Evolutionary conservation across 257 asterid genomes (phyloP).

Genomic region (Gentiana straminea): DNA sequence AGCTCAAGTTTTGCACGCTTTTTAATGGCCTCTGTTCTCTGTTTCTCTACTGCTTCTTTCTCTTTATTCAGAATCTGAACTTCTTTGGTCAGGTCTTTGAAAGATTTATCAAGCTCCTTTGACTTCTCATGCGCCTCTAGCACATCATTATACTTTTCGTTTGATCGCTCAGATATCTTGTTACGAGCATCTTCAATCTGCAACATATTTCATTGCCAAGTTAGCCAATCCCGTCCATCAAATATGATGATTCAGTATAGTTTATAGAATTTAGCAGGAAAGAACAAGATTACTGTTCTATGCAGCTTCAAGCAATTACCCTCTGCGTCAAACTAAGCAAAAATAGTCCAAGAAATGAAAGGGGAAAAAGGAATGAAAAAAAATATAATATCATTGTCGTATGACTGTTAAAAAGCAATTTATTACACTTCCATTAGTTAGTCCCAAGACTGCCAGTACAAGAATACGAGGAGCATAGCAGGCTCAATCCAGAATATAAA

Average conservation of each 20-base stretch:
- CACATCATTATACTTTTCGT: conserved; percentile 56
- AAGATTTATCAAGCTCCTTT: conserved; percentile 69
- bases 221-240: background rate
- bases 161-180: conserved; percentile 58
- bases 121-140: conserved; percentile 70
- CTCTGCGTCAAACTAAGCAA: too few relatives aligned
- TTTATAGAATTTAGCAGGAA: background rate
- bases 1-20: conserved; percentile 89
- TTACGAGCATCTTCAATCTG: conserved; percentile 83
- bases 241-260: background rate
- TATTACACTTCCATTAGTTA: too few relatives aligned
- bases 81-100: conserved; percentile 73
- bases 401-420: too few relatives aligned
- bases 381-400: too few relatives aligned
- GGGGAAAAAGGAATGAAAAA: too few relatives aligned
- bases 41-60: conserved; percentile 83
- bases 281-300: too few relatives aligned
- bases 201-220: conserved; percentile 4
- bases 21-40: conserved; percentile 68
- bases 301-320: too few relatives aligned
- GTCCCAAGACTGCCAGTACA: background rate
- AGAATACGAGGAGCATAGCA: background rate
- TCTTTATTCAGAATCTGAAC: conserved; percentile 70
- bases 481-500: background rate
- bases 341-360: too few relatives aligned